phyloP scores from a whole-genome alignment of 2,329 filamentous ascomycete species.

The Aplosporella prunicola region DNA sequence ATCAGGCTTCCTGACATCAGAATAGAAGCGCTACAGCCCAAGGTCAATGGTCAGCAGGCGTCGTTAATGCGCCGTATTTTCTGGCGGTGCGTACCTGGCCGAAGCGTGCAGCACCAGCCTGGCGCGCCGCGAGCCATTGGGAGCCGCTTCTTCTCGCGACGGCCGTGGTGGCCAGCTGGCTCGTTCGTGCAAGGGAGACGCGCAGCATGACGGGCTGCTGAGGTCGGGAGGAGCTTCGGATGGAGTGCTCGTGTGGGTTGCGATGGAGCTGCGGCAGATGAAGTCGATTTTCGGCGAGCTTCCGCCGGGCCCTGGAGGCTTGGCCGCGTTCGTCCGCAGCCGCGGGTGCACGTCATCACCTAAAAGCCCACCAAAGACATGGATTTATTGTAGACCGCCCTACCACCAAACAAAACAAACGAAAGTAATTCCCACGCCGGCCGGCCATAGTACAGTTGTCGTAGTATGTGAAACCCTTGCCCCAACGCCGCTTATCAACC shows the following conservation, averaged over 20 bases:
- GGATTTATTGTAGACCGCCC: too few relatives aligned
- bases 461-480: too few relatives aligned
- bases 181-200: conserved; percentile 42
- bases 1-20: conserved; percentile 36
- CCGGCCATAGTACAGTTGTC: too few relatives aligned
- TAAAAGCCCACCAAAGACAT: too few relatives aligned
- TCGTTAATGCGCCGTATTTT: conserved; percentile 37
- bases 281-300: conserved; percentile 12
- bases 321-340: conserved; percentile 1
- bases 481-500: conserved; percentile 34
- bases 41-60: conserved; percentile 30
- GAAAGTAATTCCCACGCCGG: too few relatives aligned
- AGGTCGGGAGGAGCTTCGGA: conserved; percentile 8
- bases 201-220: conserved; percentile 46
- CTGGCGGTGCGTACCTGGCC: conserved; percentile 9
- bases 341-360: conserved; percentile 5
- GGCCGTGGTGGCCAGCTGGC: conserved; percentile 31
- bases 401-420: too few relatives aligned
- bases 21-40: conserved; percentile 43
- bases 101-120: conserved; percentile 12
- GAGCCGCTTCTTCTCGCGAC: conserved; percentile 27
- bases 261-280: conserved; percentile 3
- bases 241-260: conserved; percentile 7
- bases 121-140: conserved; percentile 37
- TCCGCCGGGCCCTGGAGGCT: conserved; percentile 5